A percentile compares a stretch with the other conserved stretches of the same genome.
These are phyloP conservation scores for Aspergillus olivimuriae DNA, from an alignment of 495 filamentous ascomycete genomes.

Conservation along the genomic window DNA sequence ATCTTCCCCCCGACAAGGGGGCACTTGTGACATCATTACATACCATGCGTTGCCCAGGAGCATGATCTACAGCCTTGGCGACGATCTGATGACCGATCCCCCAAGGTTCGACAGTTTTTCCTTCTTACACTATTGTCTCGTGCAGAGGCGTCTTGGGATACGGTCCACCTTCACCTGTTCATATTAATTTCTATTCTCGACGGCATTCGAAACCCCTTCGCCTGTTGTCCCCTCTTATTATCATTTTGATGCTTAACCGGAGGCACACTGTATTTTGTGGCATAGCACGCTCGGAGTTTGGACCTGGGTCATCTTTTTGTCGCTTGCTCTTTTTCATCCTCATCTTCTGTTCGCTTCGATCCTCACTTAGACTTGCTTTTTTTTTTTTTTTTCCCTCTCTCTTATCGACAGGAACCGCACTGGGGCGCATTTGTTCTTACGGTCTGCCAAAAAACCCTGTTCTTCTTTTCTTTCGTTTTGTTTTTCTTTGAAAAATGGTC, in stretches of 20 bases:
- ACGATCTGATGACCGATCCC: background rate
- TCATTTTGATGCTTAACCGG: slow-evolving; percentile 7
- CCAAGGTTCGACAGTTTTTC: background rate
- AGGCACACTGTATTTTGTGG: slow-evolving; percentile 23
- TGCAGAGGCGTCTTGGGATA: background rate
- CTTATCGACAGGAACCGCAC: slow-evolving; percentile 14
- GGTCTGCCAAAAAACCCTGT: slow-evolving; percentile 16
- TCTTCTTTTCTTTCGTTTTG: too few relatives aligned
- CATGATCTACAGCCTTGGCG: slow-evolving; percentile 1
- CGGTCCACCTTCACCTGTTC: slow-evolving; percentile 14
- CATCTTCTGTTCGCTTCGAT: slow-evolving; percentile 1
- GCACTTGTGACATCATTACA: slow-evolving; percentile 14
- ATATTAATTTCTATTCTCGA: slow-evolving; percentile 13
- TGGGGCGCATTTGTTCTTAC: slow-evolving; percentile 19
- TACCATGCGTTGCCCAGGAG: slow-evolving; percentile 2
- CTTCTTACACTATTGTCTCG: background rate
- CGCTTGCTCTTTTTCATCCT: background rate
- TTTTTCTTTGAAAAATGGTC: too few relatives aligned
- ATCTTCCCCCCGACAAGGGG: background rate
- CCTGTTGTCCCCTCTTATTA: slow-evolving; percentile 2
- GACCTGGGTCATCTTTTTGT: slow-evolving; percentile 11
- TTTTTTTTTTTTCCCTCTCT: too few relatives aligned
- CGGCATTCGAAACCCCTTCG: slow-evolving; percentile 3
- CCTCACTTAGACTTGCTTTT: slow-evolving; percentile 17
- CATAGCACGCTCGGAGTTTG: slow-evolving; percentile 26